Evolutionary conservation across 176 grass and related monocot genomes (phyloP).

Genomic region (Carex littledalei): DNA sequence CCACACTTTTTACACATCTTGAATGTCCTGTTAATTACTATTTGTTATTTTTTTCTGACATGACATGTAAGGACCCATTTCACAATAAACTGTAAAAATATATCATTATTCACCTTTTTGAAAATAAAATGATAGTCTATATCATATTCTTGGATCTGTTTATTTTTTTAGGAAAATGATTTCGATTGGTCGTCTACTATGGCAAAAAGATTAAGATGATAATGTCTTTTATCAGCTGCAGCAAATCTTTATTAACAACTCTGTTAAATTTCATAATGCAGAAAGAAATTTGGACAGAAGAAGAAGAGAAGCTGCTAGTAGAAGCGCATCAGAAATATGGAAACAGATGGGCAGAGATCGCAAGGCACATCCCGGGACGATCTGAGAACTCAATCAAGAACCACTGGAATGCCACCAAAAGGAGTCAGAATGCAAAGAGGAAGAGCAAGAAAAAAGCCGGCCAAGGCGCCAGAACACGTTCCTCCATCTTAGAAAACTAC

Average conservation of each 20-base stretch:
- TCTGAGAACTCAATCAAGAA: conserved; percentile 86
- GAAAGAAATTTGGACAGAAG: conserved; percentile 57
- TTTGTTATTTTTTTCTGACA: neutral
- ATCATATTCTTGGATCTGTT: neutral
- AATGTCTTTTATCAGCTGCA: neutral
- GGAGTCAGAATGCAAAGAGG: conserved; percentile 44
- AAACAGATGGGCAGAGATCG: conserved; percentile 58
- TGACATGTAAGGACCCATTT: neutral
- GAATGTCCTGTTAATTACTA: neutral
- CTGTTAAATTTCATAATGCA: conserved; percentile 20
- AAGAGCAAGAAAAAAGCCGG: conserved; percentile 47
- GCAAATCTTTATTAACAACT: neutral
- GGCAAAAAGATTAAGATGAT: neutral
- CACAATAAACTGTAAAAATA: neutral
- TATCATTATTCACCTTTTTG: neutral
- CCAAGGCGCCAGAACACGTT: conserved; percentile 4
- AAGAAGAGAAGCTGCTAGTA: conserved; percentile 49
- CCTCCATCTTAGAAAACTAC: conserved; percentile 50
- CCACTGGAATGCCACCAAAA: conserved; percentile 75
- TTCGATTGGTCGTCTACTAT: neutral
- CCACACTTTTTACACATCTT: neutral
- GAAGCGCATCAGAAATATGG: conserved; percentile 42
- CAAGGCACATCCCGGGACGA: conserved; percentile 39
- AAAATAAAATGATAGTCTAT: neutral
- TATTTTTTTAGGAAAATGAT: neutral